These are phyloP conservation scores for Thielaviopsis musarum DNA, from an alignment of 2,329 filamentous ascomycete species.

Conservation along the genomic window DNA sequence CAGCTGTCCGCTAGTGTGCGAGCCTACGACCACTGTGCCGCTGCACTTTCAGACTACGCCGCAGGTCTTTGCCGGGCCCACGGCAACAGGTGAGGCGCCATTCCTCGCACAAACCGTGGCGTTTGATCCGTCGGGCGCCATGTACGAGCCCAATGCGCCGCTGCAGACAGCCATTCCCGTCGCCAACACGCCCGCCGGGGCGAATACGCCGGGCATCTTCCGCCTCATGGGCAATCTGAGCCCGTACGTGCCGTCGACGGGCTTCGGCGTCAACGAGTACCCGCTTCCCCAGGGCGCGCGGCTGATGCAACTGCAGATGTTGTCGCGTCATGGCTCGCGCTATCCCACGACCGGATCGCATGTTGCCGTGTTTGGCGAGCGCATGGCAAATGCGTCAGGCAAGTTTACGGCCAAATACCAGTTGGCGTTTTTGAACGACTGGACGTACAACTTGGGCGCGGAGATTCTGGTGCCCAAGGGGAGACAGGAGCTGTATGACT, in stretches of 20 bases:
- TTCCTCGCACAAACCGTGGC: conserved; percentile 57
- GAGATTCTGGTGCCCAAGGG: conserved; percentile 60
- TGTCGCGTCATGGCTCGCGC: conserved; percentile 55
- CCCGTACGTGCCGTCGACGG: conserved; percentile 54
- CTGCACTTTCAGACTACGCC: conserved; percentile 48
- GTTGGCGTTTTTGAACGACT: conserved; percentile 50
- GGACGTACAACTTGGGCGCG: conserved; percentile 50
- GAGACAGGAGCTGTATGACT: conserved; percentile 56
- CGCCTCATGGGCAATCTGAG: conserved; percentile 51
- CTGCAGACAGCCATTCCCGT: conserved; percentile 57
- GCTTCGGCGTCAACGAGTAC: conserved; percentile 60
- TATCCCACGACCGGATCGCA: conserved; percentile 50
- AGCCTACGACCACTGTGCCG: conserved; percentile 26
- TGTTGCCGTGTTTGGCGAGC: conserved; percentile 37
- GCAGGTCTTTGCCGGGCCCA: conserved; percentile 46
- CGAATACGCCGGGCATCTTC: conserved; percentile 38
- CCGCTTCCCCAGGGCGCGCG: conserved; percentile 48
- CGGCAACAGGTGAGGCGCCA: conserved; percentile 49
- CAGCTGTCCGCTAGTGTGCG: conserved; percentile 16
- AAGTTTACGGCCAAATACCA: conserved; percentile 39
- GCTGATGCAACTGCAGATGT: conserved; percentile 54
- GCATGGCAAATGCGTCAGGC: conserved; percentile 35
- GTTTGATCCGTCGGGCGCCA: conserved; percentile 40
- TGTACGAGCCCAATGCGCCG: conserved; percentile 52
- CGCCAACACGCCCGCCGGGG: conserved; percentile 34